Conservation (phyloP, 768 basidiomycete genomes). For the Amanita pallidorosea region DNA sequence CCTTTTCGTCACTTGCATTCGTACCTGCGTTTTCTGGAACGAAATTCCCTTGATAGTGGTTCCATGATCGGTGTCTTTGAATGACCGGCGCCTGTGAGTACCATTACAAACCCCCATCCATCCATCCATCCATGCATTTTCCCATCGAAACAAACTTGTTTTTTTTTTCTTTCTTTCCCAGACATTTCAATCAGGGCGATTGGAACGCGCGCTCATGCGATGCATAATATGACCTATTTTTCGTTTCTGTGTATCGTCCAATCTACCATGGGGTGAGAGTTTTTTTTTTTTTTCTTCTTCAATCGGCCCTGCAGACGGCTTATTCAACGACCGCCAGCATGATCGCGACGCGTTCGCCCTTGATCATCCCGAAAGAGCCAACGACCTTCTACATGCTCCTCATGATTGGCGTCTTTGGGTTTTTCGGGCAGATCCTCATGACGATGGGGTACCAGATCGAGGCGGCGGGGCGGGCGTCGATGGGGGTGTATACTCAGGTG, state of each 20-base stretch:
- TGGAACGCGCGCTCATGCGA: slow-evolving; percentile 63
- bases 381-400: slow-evolving; percentile 34
- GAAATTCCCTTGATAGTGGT: slow-evolving; percentile 23
- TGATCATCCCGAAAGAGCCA: slow-evolving; percentile 34
- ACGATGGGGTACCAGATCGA: slow-evolving; percentile 46
- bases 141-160: background rate
- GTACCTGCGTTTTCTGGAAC: background rate
- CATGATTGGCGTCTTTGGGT: slow-evolving; percentile 44
- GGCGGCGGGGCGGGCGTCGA: slow-evolving; percentile 45
- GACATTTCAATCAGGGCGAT: slow-evolving; percentile 47
- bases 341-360: slow-evolving; percentile 22
- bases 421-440: slow-evolving; percentile 33
- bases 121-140: background rate
- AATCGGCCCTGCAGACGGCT: too few species aligned
- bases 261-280: slow-evolving; percentile 21
- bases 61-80: slow-evolving; percentile 51
- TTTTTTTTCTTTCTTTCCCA: slow-evolving; percentile 8
- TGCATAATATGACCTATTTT: slow-evolving; percentile 64
- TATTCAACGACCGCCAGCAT: slow-evolving; percentile 22
- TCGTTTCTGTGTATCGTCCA: slow-evolving; percentile 43
- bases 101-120: slow-evolving; percentile 11
- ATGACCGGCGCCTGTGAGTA: slow-evolving; percentile 53
- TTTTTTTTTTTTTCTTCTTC: too few species aligned
- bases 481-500: slow-evolving; percentile 38
- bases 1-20: background rate